phyloP scores from a whole-genome alignment of 441 rosid species.

The Viola pubescens region DNA sequence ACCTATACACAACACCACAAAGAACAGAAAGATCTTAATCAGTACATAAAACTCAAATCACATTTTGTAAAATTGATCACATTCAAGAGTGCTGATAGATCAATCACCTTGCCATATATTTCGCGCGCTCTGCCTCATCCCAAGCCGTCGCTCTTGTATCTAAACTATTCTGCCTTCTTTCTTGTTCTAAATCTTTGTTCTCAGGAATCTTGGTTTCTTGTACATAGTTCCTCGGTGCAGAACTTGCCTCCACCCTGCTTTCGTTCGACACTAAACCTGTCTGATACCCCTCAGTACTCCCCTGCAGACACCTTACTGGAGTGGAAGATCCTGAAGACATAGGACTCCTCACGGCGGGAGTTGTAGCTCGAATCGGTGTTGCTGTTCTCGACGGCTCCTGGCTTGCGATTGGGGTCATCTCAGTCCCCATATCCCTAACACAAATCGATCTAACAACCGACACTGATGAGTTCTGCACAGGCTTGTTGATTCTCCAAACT shows the following conservation, averaged over 20 bases:
- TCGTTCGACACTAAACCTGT: slow-evolving; percentile 17
- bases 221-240: slow-evolving; percentile 13
- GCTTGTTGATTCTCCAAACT: slow-evolving; percentile 48
- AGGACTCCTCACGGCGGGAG: slow-evolving; percentile 72
- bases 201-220: slow-evolving; percentile 23
- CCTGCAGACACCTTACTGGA: slow-evolving; percentile 41
- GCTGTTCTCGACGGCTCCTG: slow-evolving; percentile 90
- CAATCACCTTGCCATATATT: slow-evolving; percentile 81
- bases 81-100: slow-evolving; percentile 2
- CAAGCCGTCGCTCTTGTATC: slow-evolving; percentile 75
- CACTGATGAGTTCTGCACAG: slow-evolving; percentile 30
- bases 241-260: slow-evolving; percentile 20
- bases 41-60: not conserved
- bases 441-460: slow-evolving; percentile 55
- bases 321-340: slow-evolving; percentile 67
- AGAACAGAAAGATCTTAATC: not conserved
- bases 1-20: slow-evolving; percentile 32
- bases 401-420: slow-evolving; percentile 91
- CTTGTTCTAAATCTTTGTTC: slow-evolving; percentile 26
- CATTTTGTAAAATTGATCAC: not conserved
- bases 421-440: slow-evolving; percentile 95
- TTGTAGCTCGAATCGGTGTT: slow-evolving; percentile 70
- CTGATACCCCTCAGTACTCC: slow-evolving; percentile 24
- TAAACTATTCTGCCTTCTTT: slow-evolving; percentile 38
- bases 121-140: slow-evolving; percentile 93